Evolutionary conservation across 441 rosid species (phyloP), one percentile per base, ranked within the genome.

Genomic region (Erodium moschatum): DNA sequence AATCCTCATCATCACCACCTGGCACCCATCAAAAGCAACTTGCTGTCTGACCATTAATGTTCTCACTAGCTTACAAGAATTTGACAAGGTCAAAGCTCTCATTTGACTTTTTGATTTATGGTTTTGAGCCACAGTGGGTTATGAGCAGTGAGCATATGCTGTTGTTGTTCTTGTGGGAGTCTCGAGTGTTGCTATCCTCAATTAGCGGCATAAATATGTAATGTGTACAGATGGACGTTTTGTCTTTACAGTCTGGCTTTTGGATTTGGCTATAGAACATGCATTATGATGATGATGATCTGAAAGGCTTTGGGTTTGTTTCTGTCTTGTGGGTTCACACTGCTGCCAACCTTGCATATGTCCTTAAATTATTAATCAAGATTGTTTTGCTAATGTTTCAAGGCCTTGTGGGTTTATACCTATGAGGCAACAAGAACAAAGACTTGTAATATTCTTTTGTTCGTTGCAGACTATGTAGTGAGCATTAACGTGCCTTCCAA

Each of bases 11-110:
- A 4, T 12, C 18, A 4, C 6, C 56, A 33, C 38, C 38, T 50
- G 12, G n/a, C 0, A 15, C 85, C 72, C 84, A 77, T 72, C 88
- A 84, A 24, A 79, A 83, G 29, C 91, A 80, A 74, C 82, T 90
- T 62, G 79, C 84, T 67, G 88, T 78, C 72, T 86, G 64, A 79
- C 19, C 35, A 60, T 24, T 19, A 24, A 24, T 24, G 2, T 24
- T 24, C 27, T 24, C 12, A 58, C 13, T 0, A 10, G 4, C 2
- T 11, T 35, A 4, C 62, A 65, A 50, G 50, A 33, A 10, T 2
- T 62, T 12, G 18, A n/a, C 15, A 1, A 46, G 19, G 65, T 1
- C 29, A 44, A 16, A 10, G 6, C 4, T 16, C 21, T 40, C 6
- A 0, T 2, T 20, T 13, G 42, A 10, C 46, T 40, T 40, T 40